Base-by-base conservation (phyloP, 2,329 filamentous ascomycete species). In the Geosmithia putterillii region DNA sequence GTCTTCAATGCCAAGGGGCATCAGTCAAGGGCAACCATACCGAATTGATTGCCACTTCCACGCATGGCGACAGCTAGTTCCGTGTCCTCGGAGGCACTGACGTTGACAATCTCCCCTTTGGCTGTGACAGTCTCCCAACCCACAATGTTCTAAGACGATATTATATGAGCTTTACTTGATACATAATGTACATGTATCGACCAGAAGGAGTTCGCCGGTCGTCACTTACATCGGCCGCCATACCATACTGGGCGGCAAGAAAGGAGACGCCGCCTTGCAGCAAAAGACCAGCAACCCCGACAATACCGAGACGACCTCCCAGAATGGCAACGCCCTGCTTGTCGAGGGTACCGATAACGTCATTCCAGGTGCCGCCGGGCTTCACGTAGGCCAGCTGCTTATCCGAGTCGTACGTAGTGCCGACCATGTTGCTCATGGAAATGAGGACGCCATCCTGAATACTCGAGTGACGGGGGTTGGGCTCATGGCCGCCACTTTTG, bases 21-120 rank as follows among this genome's bases (percentile, higher is more conserved):
- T 25, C 10, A 25, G 23, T 10, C 6, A 25, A 10, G 23, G 10
- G 6, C 7, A 25, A 25, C 10, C 23, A 25, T 56, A n/a, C 65
- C 67, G 38, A 69, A 62, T 51, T 71, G 73, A 38, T 59, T 63
- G 4, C 60, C 60, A n/a, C 70, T 69, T 7, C 69, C 70, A 44
- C 67, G 65, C 2, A 71, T 54, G 0, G 67, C 68, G 44, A 60
- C 61, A 52, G 57, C 71, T 1, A 73, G 57, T 35, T 70, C 66
- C 0, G 51, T 10, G 42, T 71, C 59, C 7, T 58, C 44, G 0
- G 53, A 40, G 0, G 48, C 48, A 40, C 62, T 69, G 14, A 62
- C 67, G 6, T 65, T 62, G 21, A 70, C 53, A 17, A 71, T 57
- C 1, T 47, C 43, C 5, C 69, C 67, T 39, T 60, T 38, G 36